Evolutionary conservation across 202 grass and related monocot genomes (phyloP), one percentile per base, ranked within the genome.

Genomic region (Hordeum pubiflorum): DNA sequence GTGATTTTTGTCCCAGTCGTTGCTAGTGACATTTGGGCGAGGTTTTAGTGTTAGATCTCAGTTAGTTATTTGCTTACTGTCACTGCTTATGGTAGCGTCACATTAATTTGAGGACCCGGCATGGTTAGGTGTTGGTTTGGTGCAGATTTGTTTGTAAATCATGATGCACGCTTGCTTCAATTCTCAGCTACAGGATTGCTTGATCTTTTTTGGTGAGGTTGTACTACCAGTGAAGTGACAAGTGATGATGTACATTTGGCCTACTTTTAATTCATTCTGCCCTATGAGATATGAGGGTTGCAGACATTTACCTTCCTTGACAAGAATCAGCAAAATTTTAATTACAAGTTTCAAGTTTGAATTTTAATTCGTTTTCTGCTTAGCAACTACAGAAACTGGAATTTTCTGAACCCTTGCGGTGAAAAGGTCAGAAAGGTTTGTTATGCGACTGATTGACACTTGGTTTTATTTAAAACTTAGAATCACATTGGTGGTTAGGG

Each of bases 21-120:
- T 63, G 27, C 2, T 79, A 40, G 3, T 68, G 24, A 56, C 21
- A 66, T 78, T 32, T 78, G 14, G 23, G 63, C 55, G 62, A 76
- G 26, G 22, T 61, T 71, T 76, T 46, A 23, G 11, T 79, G 23
- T 38, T 34, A 80, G 55, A 81, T 80, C 70, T 77, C 21, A 57
- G 9, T 62, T 46, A 65, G 44, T 70, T 65, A 21, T 67, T 58
- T 23, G 17, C 24, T 72, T 50, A 27, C 39, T 70, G 34, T 21
- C n/a, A 2, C 18, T 15, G 8, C 37, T 57, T 29, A 10, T 9
- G 5, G 1, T 44, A 33, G 68, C 27, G 32, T 72, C 55, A 17
- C 5, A 9, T 2, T 29, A 72, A 37, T 33, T 59, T 60, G 17
- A 59, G 20, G 21, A 21, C 52, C 40, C 34, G 6, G 7, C 9